Evolutionary conservation across 2,329 filamentous ascomycete species (phyloP), one percentile per base, ranked within the genome.

Genomic region (Arachnomyces sp.): DNA sequence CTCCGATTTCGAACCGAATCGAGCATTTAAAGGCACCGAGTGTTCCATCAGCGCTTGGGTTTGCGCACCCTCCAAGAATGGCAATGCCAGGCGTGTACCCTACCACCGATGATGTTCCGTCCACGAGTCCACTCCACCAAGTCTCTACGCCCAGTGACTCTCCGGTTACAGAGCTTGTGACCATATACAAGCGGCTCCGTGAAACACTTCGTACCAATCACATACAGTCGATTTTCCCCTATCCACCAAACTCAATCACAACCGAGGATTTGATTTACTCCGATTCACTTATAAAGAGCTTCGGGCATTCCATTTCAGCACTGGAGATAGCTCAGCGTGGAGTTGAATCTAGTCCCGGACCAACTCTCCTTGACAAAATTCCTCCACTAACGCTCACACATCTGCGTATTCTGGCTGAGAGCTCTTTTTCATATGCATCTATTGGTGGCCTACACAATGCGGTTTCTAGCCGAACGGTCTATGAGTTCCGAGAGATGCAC

Each of bases 271-370:
- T 73, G 42, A 67, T 70, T 1, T 59, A 71, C 43, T 68, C 68
- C 1, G 63, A 65, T 45, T 60, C 58, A 3, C 43, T 69, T 36
- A 61, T 67, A 40, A 60, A 59, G 43, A 67, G 53, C 44, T 78
- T 95, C 11, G 90, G 86, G 2, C 87, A 81, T 57, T 90, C 89
- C 0, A 88, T 98, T 43, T 82, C 88, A 7, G 81, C 88, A 0
- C 80, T 86, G 3, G 92, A 98, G 64, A 95, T 96, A 49, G 82
- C 89, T 47, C 88, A 95, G 59, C 83, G 92, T 52, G 92, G 92
- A 5, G 72, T 87, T 3, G 84, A 86, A 51, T 79, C 80, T 15
- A 77, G 84, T 48, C 75, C 77, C 34, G 82, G 85, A 39, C 73
- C 79, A 60, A 90, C 84, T 4, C 67, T 96, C 34, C 64, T 96